Evolutionary conservation across 192 early-diverging fungal species (phyloP).

Genomic region (Pilaira anomala): DNA sequence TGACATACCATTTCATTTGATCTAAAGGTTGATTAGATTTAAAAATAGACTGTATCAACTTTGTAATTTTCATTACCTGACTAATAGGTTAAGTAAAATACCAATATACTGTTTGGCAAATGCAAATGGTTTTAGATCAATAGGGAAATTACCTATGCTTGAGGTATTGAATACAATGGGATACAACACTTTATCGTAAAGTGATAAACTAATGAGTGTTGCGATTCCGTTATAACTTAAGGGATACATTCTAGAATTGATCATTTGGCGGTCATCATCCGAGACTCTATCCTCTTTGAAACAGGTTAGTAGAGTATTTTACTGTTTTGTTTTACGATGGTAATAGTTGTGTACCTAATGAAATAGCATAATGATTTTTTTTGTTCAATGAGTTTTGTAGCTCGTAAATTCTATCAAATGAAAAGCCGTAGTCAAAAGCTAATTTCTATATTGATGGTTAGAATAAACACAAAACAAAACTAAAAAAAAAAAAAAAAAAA

Average conservation of each 20-base stretch:
- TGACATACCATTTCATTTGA: neutral
- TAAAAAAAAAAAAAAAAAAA: neutral
- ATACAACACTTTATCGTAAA: slow-evolving; percentile 2
- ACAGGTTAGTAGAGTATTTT: too few species aligned
- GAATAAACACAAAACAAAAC: neutral
- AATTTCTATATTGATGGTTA: slow-evolving; percentile 3
- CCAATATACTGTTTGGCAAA: slow-evolving; percentile 7
- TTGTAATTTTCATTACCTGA: slow-evolving; percentile 7
- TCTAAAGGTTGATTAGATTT: neutral
- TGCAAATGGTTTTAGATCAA: neutral
- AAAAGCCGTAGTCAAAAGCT: neutral
- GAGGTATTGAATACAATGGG: neutral
- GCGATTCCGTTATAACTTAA: slow-evolving; percentile 13
- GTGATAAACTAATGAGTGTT: neutral
- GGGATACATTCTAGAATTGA: slow-evolving; percentile 7
- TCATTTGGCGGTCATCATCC: slow-evolving; percentile 9
- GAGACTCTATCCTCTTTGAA: too few species aligned
- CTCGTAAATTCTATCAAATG: slow-evolving; percentile 9
- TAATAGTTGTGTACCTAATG: neutral
- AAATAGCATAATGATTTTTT: neutral
- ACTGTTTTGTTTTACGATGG: neutral
- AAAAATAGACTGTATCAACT: too few species aligned
- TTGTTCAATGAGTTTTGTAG: neutral
- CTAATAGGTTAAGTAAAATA: neutral
- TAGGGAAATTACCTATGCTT: neutral